Base-by-base conservation (phyloP, 2,329 filamentous ascomycete genomes). In the Podosphaera fusca region DNA sequence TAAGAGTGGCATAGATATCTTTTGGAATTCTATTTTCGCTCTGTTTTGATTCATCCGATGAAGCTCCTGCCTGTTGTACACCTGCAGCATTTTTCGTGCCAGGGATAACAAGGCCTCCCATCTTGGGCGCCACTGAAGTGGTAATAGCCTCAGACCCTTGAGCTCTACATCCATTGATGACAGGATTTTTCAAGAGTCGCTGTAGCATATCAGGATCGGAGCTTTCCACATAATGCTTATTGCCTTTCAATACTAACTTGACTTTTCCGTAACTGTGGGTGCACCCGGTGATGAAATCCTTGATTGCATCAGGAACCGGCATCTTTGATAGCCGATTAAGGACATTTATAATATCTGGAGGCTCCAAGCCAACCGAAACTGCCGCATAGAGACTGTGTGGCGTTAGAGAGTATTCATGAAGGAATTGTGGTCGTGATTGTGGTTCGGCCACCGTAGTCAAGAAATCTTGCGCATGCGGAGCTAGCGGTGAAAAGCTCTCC, bases 361-460 rank as follows among this genome's bases (percentile, higher is more conserved):
- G 87, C 55, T 86, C 83, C 59, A 96, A 73, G n/a, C 92, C 92
- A 59, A 96, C 88, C 5, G 88, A 95, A 3, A 96, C 87, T 46
- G 92, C 92, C 35, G 92, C 90, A 70, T 96, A 95, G 56, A 98
- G 75, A 70, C 87, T 95, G 70, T 96, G 89, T 31, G 85, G 82
- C 1, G 88, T 95, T 64, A 98, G 77, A 57, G 82, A 79, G 70
- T 96, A 96, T 70, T 98, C 90, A 72, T 96, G 92, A 61, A 96
- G 79, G 66, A 88, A 90, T 4, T 82, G 85, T 58, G 92, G 90
- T 59, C 90, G 81, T 40, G 89, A 95, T 59, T 90, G 75, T 21
- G 90, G 92, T 71, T 98, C 90, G 60, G 90, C 87, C 63, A 98
- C 90, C 52, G 92, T 95, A 64, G 94, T 95, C 59, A 98, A 74